phyloP scores from a whole-genome alignment of 192 early-diverging fungal species.

The Coemansia sp. region DNA sequence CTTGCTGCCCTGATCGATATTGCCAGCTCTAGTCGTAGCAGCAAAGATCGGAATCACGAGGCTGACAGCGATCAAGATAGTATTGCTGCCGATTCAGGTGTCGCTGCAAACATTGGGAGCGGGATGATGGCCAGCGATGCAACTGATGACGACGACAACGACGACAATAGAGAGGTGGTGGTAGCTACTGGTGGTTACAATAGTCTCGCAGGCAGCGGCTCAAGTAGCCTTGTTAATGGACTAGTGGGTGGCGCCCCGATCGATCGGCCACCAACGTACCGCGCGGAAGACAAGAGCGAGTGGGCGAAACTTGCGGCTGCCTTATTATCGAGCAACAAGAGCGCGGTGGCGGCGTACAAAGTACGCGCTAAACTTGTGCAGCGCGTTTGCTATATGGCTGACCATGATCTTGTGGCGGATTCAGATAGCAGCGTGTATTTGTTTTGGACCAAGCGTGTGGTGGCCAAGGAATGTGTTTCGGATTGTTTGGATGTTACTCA shows the following conservation, averaged over 20 bases:
- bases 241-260: background rate
- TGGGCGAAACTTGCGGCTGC: background rate
- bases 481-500: background rate
- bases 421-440: constrained; percentile 13
- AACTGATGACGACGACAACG: background rate
- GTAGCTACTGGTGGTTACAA: background rate
- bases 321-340: background rate
- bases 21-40: background rate
- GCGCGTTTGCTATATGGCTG: constrained; percentile 15
- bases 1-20: constrained; percentile 3
- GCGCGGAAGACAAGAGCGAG: background rate
- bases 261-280: constrained; percentile 1
- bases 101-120: no score
- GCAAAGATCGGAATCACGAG: background rate
- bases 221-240: background rate
- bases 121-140: background rate
- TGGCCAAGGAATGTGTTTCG: background rate
- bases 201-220: background rate
- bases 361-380: constrained; percentile 29
- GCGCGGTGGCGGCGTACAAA: constrained; percentile 10
- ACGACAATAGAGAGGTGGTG: background rate
- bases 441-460: constrained; percentile 32
- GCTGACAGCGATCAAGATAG: background rate
- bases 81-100: background rate
- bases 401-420: constrained; percentile 22